A percentile compares a stretch with the other conserved stretches of the same genome.
These are phyloP conservation scores for Leucocoprinus sp. DNA, from an alignment of 768 basidiomycete genomes.

Conservation along the genomic window DNA sequence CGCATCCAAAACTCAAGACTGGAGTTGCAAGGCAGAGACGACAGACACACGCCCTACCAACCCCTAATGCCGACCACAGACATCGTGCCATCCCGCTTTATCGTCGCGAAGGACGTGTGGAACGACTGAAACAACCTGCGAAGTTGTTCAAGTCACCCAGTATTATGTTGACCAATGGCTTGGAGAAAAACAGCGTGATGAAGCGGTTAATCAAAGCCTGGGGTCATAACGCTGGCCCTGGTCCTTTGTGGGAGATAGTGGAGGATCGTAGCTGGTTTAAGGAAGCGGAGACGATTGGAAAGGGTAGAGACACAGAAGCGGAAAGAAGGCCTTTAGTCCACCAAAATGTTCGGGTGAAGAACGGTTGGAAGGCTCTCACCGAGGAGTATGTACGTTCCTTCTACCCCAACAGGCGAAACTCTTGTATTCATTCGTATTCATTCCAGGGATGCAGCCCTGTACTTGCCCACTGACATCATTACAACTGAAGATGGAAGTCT, in stretches of 20 bases:
- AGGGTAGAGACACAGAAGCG: constrained; percentile 35
- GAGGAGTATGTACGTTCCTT: constrained; percentile 35
- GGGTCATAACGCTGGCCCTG: constrained; percentile 67
- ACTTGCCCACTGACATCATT: constrained; percentile 47
- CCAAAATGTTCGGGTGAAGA: constrained; percentile 29
- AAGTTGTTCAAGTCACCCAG: constrained; percentile 36
- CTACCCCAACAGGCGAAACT: neutral
- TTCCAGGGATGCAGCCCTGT: constrained; percentile 45
- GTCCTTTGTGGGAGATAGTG: constrained; percentile 70
- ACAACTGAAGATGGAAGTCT: constrained; percentile 44
- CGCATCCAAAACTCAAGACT: constrained; percentile 6
- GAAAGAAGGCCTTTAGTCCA: constrained; percentile 56
- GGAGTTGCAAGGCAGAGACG: constrained; percentile 25
- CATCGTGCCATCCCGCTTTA: constrained; percentile 62
- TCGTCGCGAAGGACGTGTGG: constrained; percentile 41
- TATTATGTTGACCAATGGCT: constrained; percentile 44
- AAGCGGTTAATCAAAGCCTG: constrained; percentile 61
- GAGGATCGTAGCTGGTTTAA: constrained; percentile 79
- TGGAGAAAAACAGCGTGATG: constrained; percentile 40
- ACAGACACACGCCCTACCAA: constrained; percentile 52
- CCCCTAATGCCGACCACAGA: constrained; percentile 63
- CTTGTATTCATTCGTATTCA: constrained; percentile 8
- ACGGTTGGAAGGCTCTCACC: constrained; percentile 38
- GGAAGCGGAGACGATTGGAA: constrained; percentile 34
- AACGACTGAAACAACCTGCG: constrained; percentile 49